Evolutionary conservation across 305 asterid species (phyloP).

Genomic region (Striga hermonthica): DNA sequence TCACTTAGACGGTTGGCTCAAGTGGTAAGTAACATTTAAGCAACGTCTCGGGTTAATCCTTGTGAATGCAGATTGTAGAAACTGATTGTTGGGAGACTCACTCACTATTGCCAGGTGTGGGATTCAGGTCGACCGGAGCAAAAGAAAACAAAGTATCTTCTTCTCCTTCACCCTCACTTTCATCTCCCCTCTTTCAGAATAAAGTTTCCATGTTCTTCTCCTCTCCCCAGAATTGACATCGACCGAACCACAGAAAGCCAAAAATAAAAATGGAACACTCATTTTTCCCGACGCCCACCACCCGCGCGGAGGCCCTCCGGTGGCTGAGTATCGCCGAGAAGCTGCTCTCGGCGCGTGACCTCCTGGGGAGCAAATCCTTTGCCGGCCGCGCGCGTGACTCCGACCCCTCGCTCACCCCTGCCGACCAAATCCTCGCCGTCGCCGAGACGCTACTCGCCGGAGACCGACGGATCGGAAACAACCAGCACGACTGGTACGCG

Average conservation of each 20-base stretch:
- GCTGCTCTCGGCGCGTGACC: slow-evolving; percentile 78
- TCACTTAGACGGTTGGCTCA: no score
- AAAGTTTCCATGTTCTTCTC: neutral
- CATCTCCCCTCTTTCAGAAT: neutral
- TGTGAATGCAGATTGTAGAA: no score
- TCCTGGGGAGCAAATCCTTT: slow-evolving; percentile 82
- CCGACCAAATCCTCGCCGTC: slow-evolving; percentile 81
- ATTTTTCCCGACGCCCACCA: slow-evolving; percentile 64
- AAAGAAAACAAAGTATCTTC: no score
- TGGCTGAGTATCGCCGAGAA: slow-evolving; percentile 91
- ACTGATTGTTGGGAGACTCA: no score
- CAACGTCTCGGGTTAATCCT: no score
- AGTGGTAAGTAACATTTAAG: no score
- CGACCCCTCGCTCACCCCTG: slow-evolving; percentile 72
- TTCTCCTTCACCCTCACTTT: neutral
- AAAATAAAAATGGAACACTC: slow-evolving; percentile 64
- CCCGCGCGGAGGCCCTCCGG: slow-evolving; percentile 80
- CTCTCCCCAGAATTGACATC: neutral
- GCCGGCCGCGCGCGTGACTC: slow-evolving; percentile 88
- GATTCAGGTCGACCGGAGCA: no score
- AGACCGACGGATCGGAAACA: slow-evolving; percentile 72
- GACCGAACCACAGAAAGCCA: no score
- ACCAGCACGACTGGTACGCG: slow-evolving; percentile 69
- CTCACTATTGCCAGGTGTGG: no score
- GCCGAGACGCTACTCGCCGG: slow-evolving; percentile 84